Evolutionary conservation across 306 rosid genomes (phyloP).

Genomic region (Vigna angularis): DNA sequence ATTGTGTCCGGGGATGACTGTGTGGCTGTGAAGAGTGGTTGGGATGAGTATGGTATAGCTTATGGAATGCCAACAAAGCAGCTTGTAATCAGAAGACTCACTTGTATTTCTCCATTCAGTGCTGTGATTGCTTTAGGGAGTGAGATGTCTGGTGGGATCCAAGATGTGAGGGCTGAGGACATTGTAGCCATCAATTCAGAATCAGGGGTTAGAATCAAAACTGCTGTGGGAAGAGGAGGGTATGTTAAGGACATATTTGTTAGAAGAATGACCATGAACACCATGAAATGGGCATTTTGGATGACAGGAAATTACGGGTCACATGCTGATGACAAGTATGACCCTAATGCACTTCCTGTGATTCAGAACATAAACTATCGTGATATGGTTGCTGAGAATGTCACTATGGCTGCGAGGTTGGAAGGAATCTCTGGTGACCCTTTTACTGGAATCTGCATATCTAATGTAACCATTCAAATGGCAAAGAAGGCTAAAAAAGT

Average conservation of each 20-base stretch:
- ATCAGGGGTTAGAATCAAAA: conserved; percentile 76
- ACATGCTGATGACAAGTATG: conserved; percentile 67
- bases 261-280: conserved; percentile 63
- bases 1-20: conserved; percentile 88
- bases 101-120: conserved; percentile 72
- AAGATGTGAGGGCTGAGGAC: conserved; percentile 72
- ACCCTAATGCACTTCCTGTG: conserved; percentile 68
- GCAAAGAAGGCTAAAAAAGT: conserved; percentile 63
- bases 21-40: conserved; percentile 84
- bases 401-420: conserved; percentile 71
- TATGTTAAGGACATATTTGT: conserved; percentile 70
- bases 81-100: conserved; percentile 64
- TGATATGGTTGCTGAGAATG: conserved; percentile 71
- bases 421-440: conserved; percentile 72
- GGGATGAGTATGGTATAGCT: conserved; percentile 83
- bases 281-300: conserved; percentile 86
- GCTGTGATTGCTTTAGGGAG: conserved; percentile 80
- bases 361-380: conserved; percentile 66
- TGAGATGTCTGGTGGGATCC: conserved; percentile 79
- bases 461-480: conserved; percentile 70
- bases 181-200: conserved; percentile 62
- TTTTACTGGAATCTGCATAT: conserved; percentile 73
- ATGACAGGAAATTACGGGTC: conserved; percentile 79
- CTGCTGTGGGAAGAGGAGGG: conserved; percentile 78
- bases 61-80: conserved; percentile 72